Conservation (phyloP, 2,329 filamentous ascomycete genomes). For the Cladorrhinum sp. region DNA sequence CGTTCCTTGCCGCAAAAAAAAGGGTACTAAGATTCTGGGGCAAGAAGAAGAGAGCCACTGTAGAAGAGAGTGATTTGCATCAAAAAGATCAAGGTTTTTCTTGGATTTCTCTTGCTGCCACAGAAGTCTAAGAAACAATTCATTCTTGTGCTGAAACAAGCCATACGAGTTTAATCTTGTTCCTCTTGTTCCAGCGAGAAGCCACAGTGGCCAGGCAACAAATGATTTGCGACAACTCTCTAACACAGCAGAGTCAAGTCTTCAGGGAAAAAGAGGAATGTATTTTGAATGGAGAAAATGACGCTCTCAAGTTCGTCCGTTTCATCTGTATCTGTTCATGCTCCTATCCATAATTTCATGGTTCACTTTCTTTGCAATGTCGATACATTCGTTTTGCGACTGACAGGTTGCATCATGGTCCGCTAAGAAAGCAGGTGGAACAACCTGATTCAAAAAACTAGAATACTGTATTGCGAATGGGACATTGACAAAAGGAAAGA, state of each 20-base stretch:
- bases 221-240: background rate
- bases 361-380: too few relatives aligned
- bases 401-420: background rate
- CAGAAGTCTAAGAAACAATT: background rate
- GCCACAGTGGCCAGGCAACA: background rate
- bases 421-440: background rate
- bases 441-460: background rate
- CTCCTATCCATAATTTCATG: background rate
- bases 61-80: background rate
- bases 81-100: background rate
- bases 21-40: background rate
- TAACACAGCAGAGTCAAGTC: background rate
- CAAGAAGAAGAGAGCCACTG: background rate
- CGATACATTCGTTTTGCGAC: too few relatives aligned
- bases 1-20: conserved; percentile 8
- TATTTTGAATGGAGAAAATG: background rate
- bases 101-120: background rate
- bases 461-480: background rate
- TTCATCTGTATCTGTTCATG: background rate
- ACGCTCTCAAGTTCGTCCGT: background rate
- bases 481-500: too few relatives aligned
- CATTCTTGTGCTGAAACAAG: background rate
- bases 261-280: background rate
- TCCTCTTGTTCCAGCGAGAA: background rate
- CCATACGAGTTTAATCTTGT: background rate